Conservation (phyloP, 2,329 filamentous ascomycete genomes). For the Curvularia verruculosa region DNA sequence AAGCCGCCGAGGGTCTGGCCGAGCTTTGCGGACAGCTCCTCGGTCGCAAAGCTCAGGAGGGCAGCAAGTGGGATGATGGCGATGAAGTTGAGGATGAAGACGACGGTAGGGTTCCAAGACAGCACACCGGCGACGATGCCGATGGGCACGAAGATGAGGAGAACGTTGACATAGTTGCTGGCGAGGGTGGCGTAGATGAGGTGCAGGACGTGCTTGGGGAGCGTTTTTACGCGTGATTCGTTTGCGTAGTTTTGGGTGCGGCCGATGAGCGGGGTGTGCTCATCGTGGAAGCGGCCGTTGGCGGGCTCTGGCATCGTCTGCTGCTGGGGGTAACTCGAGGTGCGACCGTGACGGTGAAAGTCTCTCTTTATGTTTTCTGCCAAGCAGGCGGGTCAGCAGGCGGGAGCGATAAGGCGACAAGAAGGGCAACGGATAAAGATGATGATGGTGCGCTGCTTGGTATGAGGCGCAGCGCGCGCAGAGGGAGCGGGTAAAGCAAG, state of each 20-base stretch:
- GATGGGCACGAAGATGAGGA: constrained; percentile 75
- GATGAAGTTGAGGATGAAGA: constrained; percentile 80
- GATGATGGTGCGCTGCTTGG: constrained; percentile 7
- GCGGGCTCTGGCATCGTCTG: constrained; percentile 32
- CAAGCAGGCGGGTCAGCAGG: constrained; percentile 16
- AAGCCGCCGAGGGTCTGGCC: constrained; percentile 76
- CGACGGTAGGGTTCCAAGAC: constrained; percentile 68
- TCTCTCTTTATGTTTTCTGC: constrained; percentile 43
- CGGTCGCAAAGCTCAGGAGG: constrained; percentile 76
- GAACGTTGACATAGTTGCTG: constrained; percentile 68
- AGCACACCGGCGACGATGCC: constrained; percentile 71
- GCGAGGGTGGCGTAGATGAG: constrained; percentile 52
- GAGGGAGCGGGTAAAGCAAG: constrained; percentile 2
- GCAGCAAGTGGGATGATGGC: constrained; percentile 79
- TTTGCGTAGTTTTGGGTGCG: constrained; percentile 24
- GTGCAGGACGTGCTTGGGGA: constrained; percentile 42
- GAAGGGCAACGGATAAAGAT: constrained; percentile 2
- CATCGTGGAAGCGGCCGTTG: constrained; percentile 36
- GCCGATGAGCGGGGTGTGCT: constrained; percentile 42
- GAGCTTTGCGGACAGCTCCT: constrained; percentile 74
- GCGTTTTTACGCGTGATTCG: constrained; percentile 36
- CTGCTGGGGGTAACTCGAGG: constrained; percentile 20
- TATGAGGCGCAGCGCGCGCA: constrained; percentile 7
- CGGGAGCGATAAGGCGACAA: neutral
- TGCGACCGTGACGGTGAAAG: constrained; percentile 41